phyloP scores from a whole-genome alignment of 2,329 filamentous ascomycete species.

The Colletotrichum tropicale region DNA sequence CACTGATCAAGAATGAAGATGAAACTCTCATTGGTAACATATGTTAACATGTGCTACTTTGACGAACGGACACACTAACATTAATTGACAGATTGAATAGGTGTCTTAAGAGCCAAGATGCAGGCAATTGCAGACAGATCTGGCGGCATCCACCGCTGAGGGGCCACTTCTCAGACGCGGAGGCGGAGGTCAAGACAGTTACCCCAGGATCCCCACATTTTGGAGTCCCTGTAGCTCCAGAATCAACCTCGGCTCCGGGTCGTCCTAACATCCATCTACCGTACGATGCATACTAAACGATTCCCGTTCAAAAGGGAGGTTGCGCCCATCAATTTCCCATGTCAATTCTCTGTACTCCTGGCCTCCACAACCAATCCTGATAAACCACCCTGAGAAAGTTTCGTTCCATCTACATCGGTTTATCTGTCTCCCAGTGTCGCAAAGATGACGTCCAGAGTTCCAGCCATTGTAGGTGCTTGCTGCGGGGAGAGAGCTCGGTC shows the following conservation, averaged over 20 bases:
- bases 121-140: background rate
- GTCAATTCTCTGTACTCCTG: background rate
- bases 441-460: conserved; percentile 27
- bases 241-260: conserved; percentile 19
- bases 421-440: background rate
- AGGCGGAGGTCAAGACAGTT: conserved; percentile 16
- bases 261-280: conserved; percentile 1
- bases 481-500: background rate
- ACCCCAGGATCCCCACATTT: conserved; percentile 21
- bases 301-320: conserved; percentile 11
- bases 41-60: background rate
- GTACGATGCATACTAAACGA: conserved; percentile 6
- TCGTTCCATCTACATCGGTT: background rate
- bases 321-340: background rate
- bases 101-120: background rate
- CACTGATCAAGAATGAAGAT: background rate
- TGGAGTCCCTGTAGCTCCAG: conserved; percentile 13
- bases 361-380: background rate
- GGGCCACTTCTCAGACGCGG: conserved; percentile 3
- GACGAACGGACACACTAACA: background rate
- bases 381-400: background rate
- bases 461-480: conserved; percentile 25
- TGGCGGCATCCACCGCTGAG: background rate
- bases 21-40: background rate
- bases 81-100: background rate